phyloP scores from a whole-genome alignment of 139 green algal species.

The Chlamydomonas sp. region DNA sequence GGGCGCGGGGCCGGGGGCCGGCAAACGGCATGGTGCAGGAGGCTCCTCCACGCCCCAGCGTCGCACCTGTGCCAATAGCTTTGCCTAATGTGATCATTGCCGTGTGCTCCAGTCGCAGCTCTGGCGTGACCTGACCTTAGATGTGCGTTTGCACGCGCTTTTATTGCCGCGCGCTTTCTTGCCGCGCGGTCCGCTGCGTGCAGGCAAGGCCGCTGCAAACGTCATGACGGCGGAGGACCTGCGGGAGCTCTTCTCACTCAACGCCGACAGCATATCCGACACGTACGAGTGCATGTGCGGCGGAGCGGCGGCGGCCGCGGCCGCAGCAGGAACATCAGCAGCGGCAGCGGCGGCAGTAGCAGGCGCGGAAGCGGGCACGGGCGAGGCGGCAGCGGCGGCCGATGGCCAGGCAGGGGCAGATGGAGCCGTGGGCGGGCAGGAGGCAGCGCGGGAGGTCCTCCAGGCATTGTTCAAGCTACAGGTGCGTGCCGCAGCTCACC shows the following conservation, averaged over 20 bases:
- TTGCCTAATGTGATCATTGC: neutral
- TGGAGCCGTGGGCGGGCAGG: neutral
- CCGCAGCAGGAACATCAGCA: neutral
- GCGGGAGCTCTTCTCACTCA: conserved; percentile 91
- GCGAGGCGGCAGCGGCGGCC: neutral
- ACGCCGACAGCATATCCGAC: conserved; percentile 30
- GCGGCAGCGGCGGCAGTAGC: neutral
- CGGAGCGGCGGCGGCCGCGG: neutral
- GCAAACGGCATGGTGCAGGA: conserved; percentile 17
- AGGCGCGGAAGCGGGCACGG: conserved; percentile 10
- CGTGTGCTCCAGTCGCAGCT: neutral
- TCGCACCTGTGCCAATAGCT: too few species aligned
- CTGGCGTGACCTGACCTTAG: too few species aligned
- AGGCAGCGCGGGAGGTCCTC: too few species aligned
- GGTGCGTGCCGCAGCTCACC: too few species aligned
- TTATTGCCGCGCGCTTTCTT: neutral
- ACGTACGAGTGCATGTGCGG: conserved; percentile 48
- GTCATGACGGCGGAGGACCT: conserved; percentile 92
- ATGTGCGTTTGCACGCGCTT: neutral
- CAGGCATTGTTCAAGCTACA: too few species aligned
- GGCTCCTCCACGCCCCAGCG: neutral
- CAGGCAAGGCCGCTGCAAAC: conserved; percentile 59
- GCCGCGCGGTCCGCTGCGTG: neutral
- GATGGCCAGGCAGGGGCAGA: neutral
- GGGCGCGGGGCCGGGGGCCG: conserved; percentile 27